Conservation (phyloP, 305 asterid genomes). For the Salvia sclarea region DNA sequence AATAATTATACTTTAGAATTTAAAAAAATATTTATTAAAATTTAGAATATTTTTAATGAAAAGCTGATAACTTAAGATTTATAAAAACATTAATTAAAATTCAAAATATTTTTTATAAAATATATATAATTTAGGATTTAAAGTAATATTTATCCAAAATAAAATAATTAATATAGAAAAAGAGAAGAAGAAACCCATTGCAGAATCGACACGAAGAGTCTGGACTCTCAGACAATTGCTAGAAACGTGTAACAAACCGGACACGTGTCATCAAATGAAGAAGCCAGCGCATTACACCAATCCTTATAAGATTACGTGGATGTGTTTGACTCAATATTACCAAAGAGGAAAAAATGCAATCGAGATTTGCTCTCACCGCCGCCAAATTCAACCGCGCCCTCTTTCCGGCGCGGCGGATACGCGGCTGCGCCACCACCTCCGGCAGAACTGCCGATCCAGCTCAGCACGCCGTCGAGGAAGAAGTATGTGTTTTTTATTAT, state of each 20-base stretch:
- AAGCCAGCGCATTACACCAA: too few relatives aligned
- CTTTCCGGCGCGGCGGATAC: slow-evolving; percentile 9
- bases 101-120: too few relatives aligned
- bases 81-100: too few relatives aligned
- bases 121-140: too few relatives aligned
- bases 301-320: too few relatives aligned
- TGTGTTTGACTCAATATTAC: too few relatives aligned
- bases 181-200: not conserved
- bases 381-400: slow-evolving; percentile 36
- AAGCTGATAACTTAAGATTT: too few relatives aligned
- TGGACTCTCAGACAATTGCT: not conserved
- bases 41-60: too few relatives aligned
- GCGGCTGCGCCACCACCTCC: slow-evolving; percentile 34
- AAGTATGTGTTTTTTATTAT: slow-evolving; percentile 40
- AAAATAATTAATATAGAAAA: too few relatives aligned
- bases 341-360: slow-evolving; percentile 42
- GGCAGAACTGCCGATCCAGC: slow-evolving; percentile 70
- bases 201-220: not conserved
- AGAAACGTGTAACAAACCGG: not conserved
- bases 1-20: too few relatives aligned
- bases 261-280: not conserved
- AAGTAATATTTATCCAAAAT: too few relatives aligned
- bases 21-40: too few relatives aligned
- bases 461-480: slow-evolving; percentile 63
- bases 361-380: slow-evolving; percentile 41